phyloP scores from a whole-genome alignment of 2,329 filamentous ascomycete genomes.

The Trichoderma sp. region DNA sequence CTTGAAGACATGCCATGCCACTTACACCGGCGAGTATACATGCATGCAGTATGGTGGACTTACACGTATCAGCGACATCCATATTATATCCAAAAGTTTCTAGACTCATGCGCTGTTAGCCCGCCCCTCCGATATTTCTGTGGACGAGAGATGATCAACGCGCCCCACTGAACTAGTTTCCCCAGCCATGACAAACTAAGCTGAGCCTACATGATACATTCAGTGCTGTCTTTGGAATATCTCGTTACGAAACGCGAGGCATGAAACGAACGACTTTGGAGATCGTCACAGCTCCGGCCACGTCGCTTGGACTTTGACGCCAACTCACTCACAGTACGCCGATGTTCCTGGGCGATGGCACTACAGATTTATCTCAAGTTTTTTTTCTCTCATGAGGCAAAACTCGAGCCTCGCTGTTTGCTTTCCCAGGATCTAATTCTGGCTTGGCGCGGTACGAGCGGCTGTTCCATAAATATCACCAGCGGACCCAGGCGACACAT shows the following conservation, averaged over 20 bases:
- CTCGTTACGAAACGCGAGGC: neutral
- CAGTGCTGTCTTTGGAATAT: neutral
- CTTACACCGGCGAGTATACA: neutral
- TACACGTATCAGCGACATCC: neutral
- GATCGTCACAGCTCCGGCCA: neutral
- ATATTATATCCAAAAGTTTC: neutral
- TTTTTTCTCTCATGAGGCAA: neutral
- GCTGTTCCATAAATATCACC: conserved; percentile 37
- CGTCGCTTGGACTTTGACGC: neutral
- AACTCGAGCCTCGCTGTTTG: neutral
- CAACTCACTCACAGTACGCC: neutral
- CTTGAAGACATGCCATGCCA: neutral
- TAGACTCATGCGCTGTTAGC: conserved; percentile 9
- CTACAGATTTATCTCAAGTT: neutral
- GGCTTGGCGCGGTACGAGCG: conserved; percentile 35
- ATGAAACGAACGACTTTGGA: neutral
- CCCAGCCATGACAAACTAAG: conserved; percentile 2
- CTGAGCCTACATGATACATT: neutral
- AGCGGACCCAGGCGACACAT: conserved; percentile 23
- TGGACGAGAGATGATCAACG: conserved; percentile 14
- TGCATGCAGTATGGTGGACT: neutral
- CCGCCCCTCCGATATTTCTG: neutral
- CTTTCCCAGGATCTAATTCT: neutral
- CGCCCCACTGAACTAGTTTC: conserved; percentile 7
- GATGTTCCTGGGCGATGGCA: neutral